phyloP scores from a whole-genome alignment of 2,329 filamentous ascomycete species.

The Nemania serpens region DNA sequence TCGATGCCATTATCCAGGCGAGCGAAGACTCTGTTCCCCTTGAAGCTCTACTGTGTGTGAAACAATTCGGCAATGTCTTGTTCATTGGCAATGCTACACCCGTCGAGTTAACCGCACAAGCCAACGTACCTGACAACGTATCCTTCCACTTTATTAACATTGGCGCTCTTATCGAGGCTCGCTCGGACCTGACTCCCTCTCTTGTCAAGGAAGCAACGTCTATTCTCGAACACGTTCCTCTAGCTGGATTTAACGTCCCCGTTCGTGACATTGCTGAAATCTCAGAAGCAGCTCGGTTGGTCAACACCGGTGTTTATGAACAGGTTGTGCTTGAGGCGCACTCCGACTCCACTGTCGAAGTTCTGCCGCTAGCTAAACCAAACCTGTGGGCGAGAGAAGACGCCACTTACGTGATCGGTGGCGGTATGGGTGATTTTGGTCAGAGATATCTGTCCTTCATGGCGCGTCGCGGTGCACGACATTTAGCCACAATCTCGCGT shows the following conservation, averaged over 20 bases:
- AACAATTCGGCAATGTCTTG: slow-evolving; percentile 15
- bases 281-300: background rate
- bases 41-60: slow-evolving; percentile 1
- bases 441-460: slow-evolving; percentile 21
- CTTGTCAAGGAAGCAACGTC: no score
- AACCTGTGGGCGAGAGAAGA: slow-evolving; percentile 6
- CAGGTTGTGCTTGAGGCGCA: background rate
- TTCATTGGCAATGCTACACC: background rate
- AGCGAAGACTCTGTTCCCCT: slow-evolving; percentile 5
- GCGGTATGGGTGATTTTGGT: slow-evolving; percentile 31
- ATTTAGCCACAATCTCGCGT: slow-evolving; percentile 28
- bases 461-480: slow-evolving; percentile 27
- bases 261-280: no score
- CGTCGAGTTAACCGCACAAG: background rate
- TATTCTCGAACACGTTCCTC: no score
- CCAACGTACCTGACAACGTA: background rate
- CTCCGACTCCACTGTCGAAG: background rate
- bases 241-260: no score
- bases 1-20: slow-evolving; percentile 22
- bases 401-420: slow-evolving; percentile 27
- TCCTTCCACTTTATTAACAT: background rate
- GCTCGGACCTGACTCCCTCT: no score
- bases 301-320: background rate
- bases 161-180: no score
- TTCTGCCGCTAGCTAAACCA: background rate